Base-by-base conservation (phyloP, 192 early-diverging fungal species). In the Coemansia sp. region DNA sequence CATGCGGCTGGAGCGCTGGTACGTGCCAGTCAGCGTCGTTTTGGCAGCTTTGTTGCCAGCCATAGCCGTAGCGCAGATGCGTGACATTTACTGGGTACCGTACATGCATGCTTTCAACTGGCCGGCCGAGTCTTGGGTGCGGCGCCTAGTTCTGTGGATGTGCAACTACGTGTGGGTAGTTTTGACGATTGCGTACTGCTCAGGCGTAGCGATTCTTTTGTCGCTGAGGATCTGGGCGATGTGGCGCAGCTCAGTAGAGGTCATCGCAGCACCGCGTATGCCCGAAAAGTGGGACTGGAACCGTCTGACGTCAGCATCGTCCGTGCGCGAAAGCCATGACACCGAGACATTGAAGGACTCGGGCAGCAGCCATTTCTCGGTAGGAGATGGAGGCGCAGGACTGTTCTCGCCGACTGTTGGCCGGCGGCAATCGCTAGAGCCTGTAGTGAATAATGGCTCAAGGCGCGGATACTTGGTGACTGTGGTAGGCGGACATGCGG, bases 251-350 rank as follows among this genome's bases (percentile, higher is more conserved):
- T 76, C 79, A 14, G 67, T 73, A 44, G 68, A 82, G 23, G 65
- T 76, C 1, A 53, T 73, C 1, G 43, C 67, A 17, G 70, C 52
- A 11, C 79, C 74, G 0, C 47, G 74, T 0, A 55, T 70, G 79
- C 79, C 79, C 10, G 79, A 82, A 21, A 82, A 76, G 21, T 82
- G 79, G 79, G 74, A 76, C 71, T 82, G 79, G 79, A 50, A 40
- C 64, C 46, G 65, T 0, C 65, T 76, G 10, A 73, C 71, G 19
- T 50, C 55, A 17, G 55, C 55, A 16, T 58, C 17, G 6, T 63
- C 69, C 0, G 55, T 47, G 0, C 66, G 78, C 2, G 30, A 49
- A 16, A 76, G 70, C 53, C 30, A 66, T 4, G 73, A 73, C 9
- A 50, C 66, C 3, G 61, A 52, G 8, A 49, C 65, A 14, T 38